These are phyloP conservation scores for Aspergillus hancockii DNA, from an alignment of 495 filamentous ascomycete genomes.

Conservation along the genomic window DNA sequence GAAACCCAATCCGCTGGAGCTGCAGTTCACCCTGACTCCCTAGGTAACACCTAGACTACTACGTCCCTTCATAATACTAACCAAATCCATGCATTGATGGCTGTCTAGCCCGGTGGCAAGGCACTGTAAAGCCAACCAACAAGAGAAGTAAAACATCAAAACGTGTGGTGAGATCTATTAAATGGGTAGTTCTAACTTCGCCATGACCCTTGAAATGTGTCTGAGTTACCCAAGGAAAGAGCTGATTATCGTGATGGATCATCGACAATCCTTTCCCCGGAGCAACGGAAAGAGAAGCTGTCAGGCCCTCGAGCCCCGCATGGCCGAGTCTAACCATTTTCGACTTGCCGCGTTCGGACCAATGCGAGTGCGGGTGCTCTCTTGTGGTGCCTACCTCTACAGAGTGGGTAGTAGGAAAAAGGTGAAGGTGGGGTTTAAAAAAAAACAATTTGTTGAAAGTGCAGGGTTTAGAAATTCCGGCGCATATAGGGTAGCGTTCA, in stretches of 20 bases:
- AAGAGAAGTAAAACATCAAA: neutral
- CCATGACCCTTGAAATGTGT: neutral
- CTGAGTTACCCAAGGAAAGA: neutral
- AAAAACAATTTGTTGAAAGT: too few species aligned
- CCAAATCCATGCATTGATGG: neutral
- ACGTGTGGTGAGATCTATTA: neutral
- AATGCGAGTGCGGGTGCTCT: neutral
- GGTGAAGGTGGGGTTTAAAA: too few species aligned
- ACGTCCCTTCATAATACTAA: neutral
- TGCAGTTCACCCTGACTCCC: neutral
- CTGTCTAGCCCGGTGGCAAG: neutral
- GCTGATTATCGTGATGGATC: constrained; percentile 10
- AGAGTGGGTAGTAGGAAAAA: too few species aligned
- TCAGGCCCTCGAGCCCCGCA: constrained; percentile 33
- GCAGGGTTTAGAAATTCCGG: too few species aligned
- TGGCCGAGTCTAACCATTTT: constrained; percentile 34
- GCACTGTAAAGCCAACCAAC: neutral
- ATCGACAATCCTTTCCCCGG: constrained; percentile 33
- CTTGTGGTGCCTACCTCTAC: too few species aligned
- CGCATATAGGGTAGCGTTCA: too few species aligned
- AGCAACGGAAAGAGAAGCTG: constrained; percentile 43
- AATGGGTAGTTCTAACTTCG: neutral
- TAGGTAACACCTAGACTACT: neutral
- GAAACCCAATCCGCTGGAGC: neutral
- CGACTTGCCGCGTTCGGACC: constrained; percentile 16